Conservation (phyloP, 2,329 filamentous ascomycete genomes). For the Pseudopyrenochaeta lycopersici region DNA sequence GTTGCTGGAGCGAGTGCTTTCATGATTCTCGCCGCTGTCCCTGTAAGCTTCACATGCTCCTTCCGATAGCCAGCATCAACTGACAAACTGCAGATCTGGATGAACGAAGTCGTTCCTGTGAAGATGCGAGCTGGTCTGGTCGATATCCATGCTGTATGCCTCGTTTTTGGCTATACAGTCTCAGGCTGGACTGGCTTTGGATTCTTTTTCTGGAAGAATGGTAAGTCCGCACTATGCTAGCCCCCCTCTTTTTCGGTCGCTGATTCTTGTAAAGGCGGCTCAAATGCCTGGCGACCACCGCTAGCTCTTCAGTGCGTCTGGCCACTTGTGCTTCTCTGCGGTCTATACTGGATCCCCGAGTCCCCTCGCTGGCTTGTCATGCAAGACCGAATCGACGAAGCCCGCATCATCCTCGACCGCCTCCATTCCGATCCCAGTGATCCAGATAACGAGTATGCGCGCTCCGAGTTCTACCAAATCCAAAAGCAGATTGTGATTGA, state of each 20-base stretch:
- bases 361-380: conserved; percentile 64
- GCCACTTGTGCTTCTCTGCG: conserved; percentile 54
- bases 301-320: conserved; percentile 60
- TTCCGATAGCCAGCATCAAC: not conserved
- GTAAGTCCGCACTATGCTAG: conserved; percentile 2
- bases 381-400: conserved; percentile 68
- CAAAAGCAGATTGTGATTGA: conserved; percentile 40
- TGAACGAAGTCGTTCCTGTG: conserved; percentile 45
- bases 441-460: conserved; percentile 32
- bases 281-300: conserved; percentile 53
- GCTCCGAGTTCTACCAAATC: conserved; percentile 40
- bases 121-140: conserved; percentile 44
- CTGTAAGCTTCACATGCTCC: conserved; percentile 24
- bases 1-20: conserved; percentile 41
- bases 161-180: conserved; percentile 30
- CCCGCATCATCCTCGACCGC: conserved; percentile 65
- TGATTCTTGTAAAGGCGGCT: not conserved
- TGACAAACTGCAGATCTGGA: conserved; percentile 27
- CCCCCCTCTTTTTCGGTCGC: not conserved
- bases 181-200: conserved; percentile 34
- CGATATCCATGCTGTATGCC: conserved; percentile 42
- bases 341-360: conserved; percentile 67
- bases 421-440: conserved; percentile 68
- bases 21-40: conserved; percentile 43
- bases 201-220: not conserved